Percentiles rank a stretch among this genome's conserved stretches.
Evolutionary conservation across 164 flowering plant species (phyloP).

Genomic region (Macadamia integrifolia): DNA sequence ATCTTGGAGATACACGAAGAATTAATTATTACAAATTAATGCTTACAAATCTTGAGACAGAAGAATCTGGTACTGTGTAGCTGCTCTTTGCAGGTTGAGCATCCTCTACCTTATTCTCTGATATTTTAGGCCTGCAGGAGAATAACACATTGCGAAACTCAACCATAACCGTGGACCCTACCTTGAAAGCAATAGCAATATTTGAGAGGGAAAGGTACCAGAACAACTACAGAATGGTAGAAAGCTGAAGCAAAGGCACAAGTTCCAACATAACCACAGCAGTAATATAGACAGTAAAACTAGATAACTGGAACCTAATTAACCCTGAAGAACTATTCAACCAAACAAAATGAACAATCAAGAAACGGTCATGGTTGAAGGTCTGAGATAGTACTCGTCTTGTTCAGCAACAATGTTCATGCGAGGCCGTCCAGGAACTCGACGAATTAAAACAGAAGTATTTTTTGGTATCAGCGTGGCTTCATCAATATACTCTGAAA

Average conservation of each 20-base stretch:
- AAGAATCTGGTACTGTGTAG: slow-evolving; percentile 38
- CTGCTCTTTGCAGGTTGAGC: slow-evolving; percentile 40
- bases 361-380: slow-evolving; percentile 9
- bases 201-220: background rate
- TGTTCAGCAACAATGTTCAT: slow-evolving; percentile 76
- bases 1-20: background rate
- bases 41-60: slow-evolving; percentile 57
- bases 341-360: background rate
- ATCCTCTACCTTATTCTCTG: slow-evolving; percentile 41
- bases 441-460: slow-evolving; percentile 87
- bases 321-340: background rate
- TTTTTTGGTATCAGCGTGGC: slow-evolving; percentile 87
- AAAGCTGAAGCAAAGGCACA: background rate
- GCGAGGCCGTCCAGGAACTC: slow-evolving; percentile 96
- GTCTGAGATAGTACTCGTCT: slow-evolving; percentile 65
- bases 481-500: slow-evolving; percentile 98
- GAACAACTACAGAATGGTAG: background rate
- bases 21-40: slow-evolving; percentile 43
- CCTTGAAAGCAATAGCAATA: background rate
- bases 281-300: background rate
- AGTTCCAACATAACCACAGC: no score
- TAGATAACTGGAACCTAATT: background rate
- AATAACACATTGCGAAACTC: slow-evolving; percentile 13
- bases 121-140: slow-evolving; percentile 54
- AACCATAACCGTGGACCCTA: background rate